Base-by-base conservation (phyloP, 1,284 basidiomycete genomes). In the Macrocystidia cucumis region DNA sequence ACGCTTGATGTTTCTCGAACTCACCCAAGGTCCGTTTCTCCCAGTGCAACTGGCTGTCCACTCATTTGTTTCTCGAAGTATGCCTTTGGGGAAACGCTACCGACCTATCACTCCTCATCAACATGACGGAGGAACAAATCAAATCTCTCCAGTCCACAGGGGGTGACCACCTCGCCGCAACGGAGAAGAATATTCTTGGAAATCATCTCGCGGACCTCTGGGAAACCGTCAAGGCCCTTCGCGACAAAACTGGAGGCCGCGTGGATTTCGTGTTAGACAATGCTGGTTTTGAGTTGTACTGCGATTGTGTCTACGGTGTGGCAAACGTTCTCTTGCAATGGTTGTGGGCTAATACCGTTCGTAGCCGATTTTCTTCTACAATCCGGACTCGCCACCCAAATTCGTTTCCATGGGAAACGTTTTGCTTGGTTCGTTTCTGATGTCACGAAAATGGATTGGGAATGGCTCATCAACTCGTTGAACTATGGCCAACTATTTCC, bases 91-190 rank as follows among this genome's bases (percentile, higher is more conserved):
- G 91, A 11, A 95, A 95, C 62, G 89, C 91, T n/a, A 98, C 95
- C 39, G 93, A 98, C 60, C 69, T 98, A 36, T 95, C 91, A 2
- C 74, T 98, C 21, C 72, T 98, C 37, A 98, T 97, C 64, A 91
- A 98, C 65, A 97, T 97, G 93, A 91, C 90, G 9, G 93, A 98
- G 62, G 93, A 98, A 29, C 93, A 98, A 59, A 97, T 98, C 65
- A 95, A 95, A 62, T 79, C 86, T 37, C 73, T 98, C n/a, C 93
- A 98, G 59, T 92, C 91, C 11, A 97, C 93, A 13, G 95, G 93
- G 17, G 92, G 92, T 19, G 93, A 95, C 38, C 83, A 92, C 47
- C 78, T 98, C 30, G 92, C 93, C 5, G 88, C 91, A 1, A 96
- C 93, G 0, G 92, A 97, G 63, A 92, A 95, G 68, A 97, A 98